Base-by-base conservation (phyloP, 2,329 filamentous ascomycete genomes). In the Penicillium sp. region DNA sequence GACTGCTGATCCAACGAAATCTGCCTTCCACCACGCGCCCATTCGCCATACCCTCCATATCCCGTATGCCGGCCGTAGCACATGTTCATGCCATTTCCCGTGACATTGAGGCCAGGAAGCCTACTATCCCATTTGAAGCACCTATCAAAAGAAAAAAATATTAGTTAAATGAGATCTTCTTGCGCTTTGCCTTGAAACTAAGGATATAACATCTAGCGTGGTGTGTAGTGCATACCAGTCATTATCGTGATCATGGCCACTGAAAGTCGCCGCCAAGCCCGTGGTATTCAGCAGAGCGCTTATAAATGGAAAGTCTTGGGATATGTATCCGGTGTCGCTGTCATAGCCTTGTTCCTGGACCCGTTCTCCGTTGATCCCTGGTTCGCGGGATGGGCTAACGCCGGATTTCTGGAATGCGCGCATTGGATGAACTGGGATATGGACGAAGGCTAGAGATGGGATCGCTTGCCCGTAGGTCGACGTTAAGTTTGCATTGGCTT, bases 11-110 rank as follows among this genome's bases (percentile, higher is more conserved):
- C 73, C 1, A 88, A 62, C 2, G 78, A 63, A 13, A 89, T 73
- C 63, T 87, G 82, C 1, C 86, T 77, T 5, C 81, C 80, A 1
- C 87, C 88, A 0, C 87, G 81, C 10, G 82, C 81, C 83, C 84
- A 89, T 46, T 78, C 77, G 0, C 86, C 85, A 63, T 90, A 90
- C 0, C 88, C 88, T 0, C 87, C 88, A 55, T 90, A 90, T 0
- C 88, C 88, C 0, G 85, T 82, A 63, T 88, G 87, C 62, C 88
- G 84, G 6, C 86, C 85, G 62, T 84, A 85, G 66, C 87, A 89
- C 63, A 82, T 58, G 43, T 73, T 69, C 6, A 78, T 52, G 2
- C 79, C 80, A 56, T 78, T 80, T 0, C 80, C 81, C 0, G 70
- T 71, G 2, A 74, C 27, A 19, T 68, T 69, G 45, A 67, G 70